These are phyloP conservation scores for Lobosporangium transversale DNA, from an alignment of 192 early-diverging fungal genomes.

Conservation along the genomic window DNA sequence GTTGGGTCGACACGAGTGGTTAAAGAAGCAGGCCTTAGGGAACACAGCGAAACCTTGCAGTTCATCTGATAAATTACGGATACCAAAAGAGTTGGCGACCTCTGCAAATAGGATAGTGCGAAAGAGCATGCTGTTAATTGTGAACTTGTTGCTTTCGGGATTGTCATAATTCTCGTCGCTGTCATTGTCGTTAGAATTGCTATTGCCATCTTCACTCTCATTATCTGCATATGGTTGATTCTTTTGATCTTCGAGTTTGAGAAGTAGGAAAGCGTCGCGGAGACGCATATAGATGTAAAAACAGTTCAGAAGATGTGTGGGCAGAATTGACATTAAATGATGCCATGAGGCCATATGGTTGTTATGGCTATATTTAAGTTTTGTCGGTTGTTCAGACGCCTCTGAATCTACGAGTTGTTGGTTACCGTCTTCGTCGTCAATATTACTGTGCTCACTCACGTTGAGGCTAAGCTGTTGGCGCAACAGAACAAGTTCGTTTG, in stretches of 20 bases:
- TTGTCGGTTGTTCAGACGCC: background rate
- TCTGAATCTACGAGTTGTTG: background rate
- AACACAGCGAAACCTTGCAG: conserved; percentile 68
- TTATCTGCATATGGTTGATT: too few species aligned
- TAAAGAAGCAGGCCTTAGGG: conserved; percentile 72
- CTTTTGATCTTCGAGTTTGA: conserved; percentile 14
- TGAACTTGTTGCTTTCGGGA: background rate
- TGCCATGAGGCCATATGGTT: conserved; percentile 11
- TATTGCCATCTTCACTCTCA: too few species aligned
- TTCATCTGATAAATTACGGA: conserved; percentile 67
- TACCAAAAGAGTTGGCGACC: conserved; percentile 76
- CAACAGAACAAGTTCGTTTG: conserved; percentile 31
- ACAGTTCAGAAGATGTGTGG: conserved; percentile 27
- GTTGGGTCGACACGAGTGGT: conserved; percentile 73
- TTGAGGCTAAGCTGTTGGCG: conserved; percentile 18
- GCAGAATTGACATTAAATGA: conserved; percentile 20
- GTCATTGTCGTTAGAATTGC: too few species aligned
- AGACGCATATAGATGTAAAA: conserved; percentile 43
- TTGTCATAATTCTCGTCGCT: background rate
- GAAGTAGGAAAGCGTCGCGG: conserved; percentile 28
- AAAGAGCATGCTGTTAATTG: conserved; percentile 56
- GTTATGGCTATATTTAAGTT: background rate
- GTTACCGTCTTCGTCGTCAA: background rate
- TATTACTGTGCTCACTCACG: background rate
- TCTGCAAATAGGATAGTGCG: conserved; percentile 68